A percentile compares a stretch with the other conserved stretches of the same genome.
These are phyloP conservation scores for Acer negundo DNA, from an alignment of 345 rosid species.

Conservation along the genomic window DNA sequence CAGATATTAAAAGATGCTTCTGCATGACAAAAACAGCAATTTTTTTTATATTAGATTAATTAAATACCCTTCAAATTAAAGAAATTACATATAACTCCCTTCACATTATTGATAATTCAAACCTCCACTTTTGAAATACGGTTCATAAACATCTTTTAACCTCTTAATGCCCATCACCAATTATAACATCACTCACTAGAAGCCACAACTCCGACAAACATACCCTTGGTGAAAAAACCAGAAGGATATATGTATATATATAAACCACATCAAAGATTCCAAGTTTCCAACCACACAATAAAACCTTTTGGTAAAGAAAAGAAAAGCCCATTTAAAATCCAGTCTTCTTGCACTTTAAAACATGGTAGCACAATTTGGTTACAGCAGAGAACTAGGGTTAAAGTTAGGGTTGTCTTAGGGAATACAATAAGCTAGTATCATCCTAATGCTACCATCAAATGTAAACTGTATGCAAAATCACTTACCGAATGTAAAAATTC, in stretches of 20 bases:
- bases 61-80: background rate
- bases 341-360: background rate
- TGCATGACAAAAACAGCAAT: background rate
- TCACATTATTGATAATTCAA: background rate
- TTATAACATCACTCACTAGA: slow-evolving; percentile 1
- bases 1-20: background rate
- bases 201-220: slow-evolving; percentile 3
- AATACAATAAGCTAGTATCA: background rate
- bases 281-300: background rate
- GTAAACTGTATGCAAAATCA: slow-evolving; percentile 6
- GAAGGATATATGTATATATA: background rate
- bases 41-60: background rate
- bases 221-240: background rate
- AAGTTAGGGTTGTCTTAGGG: background rate
- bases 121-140: background rate
- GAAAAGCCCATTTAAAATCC: background rate
- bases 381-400: background rate
- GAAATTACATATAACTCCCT: background rate
- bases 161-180: background rate
- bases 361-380: background rate
- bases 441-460: slow-evolving; percentile 14
- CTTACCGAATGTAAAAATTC: slow-evolving; percentile 84
- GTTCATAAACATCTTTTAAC: background rate
- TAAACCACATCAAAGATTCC: background rate
- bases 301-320: background rate